Evolutionary conservation across 177 flowering plant species (phyloP), one percentile per base, ranked within the genome.

Genomic region (Vitis hybrid): DNA sequence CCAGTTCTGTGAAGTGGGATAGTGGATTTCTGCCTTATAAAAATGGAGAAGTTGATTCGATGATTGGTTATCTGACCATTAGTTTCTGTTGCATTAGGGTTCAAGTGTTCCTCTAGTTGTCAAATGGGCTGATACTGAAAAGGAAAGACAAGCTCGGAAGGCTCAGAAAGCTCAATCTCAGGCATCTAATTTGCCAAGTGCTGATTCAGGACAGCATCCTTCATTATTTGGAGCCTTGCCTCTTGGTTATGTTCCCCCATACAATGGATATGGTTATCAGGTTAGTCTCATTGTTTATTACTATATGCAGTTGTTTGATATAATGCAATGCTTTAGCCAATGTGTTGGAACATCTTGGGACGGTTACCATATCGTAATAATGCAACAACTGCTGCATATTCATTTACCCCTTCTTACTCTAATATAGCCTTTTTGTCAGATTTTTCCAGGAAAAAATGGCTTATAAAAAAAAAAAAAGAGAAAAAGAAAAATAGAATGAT

Each of bases 41-140:
- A 19, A 62, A 18, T 33, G 62, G 59, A 9, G 59, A 31, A 53
- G 18, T 31, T 33, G 26, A 45, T 58, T 5, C 31, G 22, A 48
- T 39, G n/a, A 39, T 15, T 56, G 14, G 13, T 55, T 1, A 65
- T 76, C 75, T 76, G 39, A 79, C 57, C 9, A 5, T 48, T 67
- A 39, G 22, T 19, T 68, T 66, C 70, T 58, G 4, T 5, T 77
- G 56, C 76, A 29, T 50, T 73, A 96, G 99, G 98, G 97, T 70
- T 92, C 97, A 73, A 85, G 83, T 77, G 90, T 92, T 66, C 99
- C 99, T 76, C 80, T 96, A 74, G 97, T 96, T 71, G 99, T 96
- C 80, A 96, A 94, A 80, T 94, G 99, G 99, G 99, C 99, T 15
- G 99, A 96, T 78, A 96, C 99, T 10, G 99, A 96, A 76, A 96